These are phyloP conservation scores for Panus rudis DNA, from an alignment of 768 basidiomycete genomes.

Conservation along the genomic window DNA sequence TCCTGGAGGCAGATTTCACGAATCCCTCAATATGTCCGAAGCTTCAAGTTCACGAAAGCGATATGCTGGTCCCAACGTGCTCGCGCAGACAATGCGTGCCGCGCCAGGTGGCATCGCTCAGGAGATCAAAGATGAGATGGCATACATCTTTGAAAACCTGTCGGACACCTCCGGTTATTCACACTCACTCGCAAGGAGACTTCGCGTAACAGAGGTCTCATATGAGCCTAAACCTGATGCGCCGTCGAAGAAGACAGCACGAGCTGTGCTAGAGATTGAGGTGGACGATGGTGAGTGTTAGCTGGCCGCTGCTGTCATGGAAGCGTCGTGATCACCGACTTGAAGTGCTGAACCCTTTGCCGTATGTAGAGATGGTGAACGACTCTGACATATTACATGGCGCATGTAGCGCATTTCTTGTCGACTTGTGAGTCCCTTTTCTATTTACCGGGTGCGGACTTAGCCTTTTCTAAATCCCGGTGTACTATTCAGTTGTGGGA, in stretches of 20 bases:
- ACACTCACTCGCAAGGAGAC: too few species aligned
- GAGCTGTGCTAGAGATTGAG: constrained; percentile 23
- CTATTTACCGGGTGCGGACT: neutral
- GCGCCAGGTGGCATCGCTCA: constrained; percentile 7
- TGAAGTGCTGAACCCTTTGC: neutral
- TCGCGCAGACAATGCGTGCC: constrained; percentile 4
- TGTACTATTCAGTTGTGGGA: too few species aligned
- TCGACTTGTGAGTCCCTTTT: constrained; percentile 15
- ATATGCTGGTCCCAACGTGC: too few species aligned
- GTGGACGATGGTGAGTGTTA: constrained; percentile 19
- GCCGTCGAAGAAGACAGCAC: constrained; percentile 21
- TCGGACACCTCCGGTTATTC: too few species aligned
- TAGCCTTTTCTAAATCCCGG: neutral
- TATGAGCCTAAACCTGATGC: constrained; percentile 26
- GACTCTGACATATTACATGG: constrained; percentile 16
- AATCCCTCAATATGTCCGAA: too few species aligned
- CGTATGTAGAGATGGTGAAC: constrained; percentile 20
- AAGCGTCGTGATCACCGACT: too few species aligned
- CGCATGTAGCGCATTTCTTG: constrained; percentile 19
- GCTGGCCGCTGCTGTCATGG: neutral
- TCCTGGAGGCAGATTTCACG: too few species aligned
- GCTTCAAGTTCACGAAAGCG: too few species aligned
- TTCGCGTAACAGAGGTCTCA: too few species aligned
- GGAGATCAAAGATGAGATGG: constrained; percentile 4
- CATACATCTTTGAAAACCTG: too few species aligned